phyloP scores from a whole-genome alignment of 1,284 basidiomycete genomes.

The Amylostereum areolatum region DNA sequence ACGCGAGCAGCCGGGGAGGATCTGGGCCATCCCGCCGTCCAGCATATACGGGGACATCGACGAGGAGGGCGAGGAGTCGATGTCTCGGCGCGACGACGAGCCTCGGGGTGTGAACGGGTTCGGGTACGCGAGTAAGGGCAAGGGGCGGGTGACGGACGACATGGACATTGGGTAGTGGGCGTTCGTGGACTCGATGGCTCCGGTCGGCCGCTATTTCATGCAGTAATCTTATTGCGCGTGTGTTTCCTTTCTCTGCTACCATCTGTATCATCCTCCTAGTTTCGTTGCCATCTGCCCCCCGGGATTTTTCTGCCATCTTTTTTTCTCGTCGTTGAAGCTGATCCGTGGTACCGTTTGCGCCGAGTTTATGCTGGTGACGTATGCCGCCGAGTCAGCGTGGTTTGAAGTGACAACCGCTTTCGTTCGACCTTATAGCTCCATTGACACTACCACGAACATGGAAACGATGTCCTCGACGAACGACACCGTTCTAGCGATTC shows the following conservation, averaged over 20 bases:
- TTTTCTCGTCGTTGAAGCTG: too few relatives aligned
- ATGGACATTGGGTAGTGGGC: conserved; percentile 51
- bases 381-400: too few relatives aligned
- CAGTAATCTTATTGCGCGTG: conserved; percentile 1
- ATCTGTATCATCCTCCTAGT: background rate
- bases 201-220: background rate
- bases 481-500: too few relatives aligned
- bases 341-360: too few relatives aligned
- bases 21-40: conserved; percentile 67
- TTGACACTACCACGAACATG: too few relatives aligned
- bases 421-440: too few relatives aligned
- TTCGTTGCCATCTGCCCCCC: background rate
- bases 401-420: too few relatives aligned
- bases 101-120: background rate
- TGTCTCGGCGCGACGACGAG: conserved; percentile 24
- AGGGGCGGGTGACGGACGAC: conserved; percentile 39
- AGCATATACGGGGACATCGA: conserved; percentile 75
- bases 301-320: background rate
- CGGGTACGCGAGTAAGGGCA: conserved; percentile 33
- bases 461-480: too few relatives aligned
- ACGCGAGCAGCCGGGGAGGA: conserved; percentile 52
- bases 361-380: too few relatives aligned
- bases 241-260: background rate
- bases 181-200: too few relatives aligned
- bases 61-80: conserved; percentile 43